phyloP scores from a whole-genome alignment of 1,284 basidiomycete species.

The Microbotryomycetes sp. region DNA sequence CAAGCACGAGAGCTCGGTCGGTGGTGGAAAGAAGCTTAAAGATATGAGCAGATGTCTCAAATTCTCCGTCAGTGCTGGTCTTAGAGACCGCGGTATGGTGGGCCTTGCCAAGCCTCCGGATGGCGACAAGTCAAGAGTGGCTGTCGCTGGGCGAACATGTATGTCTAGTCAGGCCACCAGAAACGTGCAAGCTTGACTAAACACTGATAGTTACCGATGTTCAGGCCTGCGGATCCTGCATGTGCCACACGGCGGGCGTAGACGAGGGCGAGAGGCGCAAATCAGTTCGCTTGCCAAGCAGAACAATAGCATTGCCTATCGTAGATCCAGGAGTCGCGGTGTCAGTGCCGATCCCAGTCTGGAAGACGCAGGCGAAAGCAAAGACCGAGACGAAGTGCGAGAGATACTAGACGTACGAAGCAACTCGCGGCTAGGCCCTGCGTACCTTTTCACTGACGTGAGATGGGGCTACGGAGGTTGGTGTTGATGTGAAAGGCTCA shows the following conservation, averaged over 20 bases:
- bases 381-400: constrained; percentile 5
- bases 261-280: background rate
- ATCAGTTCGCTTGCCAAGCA: background rate
- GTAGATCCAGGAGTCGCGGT: background rate
- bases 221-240: constrained; percentile 21
- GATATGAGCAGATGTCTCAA: constrained; percentile 13
- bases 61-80: background rate
- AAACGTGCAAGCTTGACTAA: too few relatives aligned
- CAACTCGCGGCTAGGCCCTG: constrained; percentile 17
- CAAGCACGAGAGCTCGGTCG: background rate
- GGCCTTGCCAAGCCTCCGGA: constrained; percentile 23
- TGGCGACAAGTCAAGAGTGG: constrained; percentile 14
- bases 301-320: background rate
- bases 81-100: constrained; percentile 20
- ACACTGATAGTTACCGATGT: too few relatives aligned
- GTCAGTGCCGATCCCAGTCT: background rate
- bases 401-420: constrained; percentile 20
- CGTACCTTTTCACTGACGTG: constrained; percentile 24
- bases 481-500: background rate
- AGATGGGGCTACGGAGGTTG: constrained; percentile 28
- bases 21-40: constrained; percentile 12
- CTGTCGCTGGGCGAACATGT: constrained; percentile 25
- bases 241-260: constrained; percentile 12
- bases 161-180: too few relatives aligned
- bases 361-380: background rate